phyloP scores from a whole-genome alignment of 352 stramenopile species.

The Globisporangium okanoganense region DNA sequence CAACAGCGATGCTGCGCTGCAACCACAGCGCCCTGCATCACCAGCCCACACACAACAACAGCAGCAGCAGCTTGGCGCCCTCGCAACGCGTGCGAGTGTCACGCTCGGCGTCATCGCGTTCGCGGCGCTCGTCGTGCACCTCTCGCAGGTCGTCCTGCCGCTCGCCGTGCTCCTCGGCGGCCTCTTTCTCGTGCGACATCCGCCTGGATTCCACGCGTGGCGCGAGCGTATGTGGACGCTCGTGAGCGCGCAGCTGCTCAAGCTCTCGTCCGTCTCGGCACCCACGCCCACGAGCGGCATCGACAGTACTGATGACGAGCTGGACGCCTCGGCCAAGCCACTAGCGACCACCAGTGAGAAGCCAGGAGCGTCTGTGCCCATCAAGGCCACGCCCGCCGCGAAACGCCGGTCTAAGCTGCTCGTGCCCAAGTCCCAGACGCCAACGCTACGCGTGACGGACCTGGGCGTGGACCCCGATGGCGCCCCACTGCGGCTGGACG shows the following conservation, averaged over 20 bases:
- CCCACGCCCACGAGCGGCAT: background rate
- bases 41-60: background rate
- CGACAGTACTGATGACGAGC: background rate
- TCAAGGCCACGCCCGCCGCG: background rate
- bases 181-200: background rate
- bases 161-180: background rate
- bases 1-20: background rate
- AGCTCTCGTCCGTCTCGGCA: background rate
- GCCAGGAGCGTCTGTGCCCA: too few relatives aligned
- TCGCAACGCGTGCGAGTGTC: background rate
- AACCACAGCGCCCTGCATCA: background rate
- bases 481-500: constrained; percentile 4
- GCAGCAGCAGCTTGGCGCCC: background rate
- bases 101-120: background rate
- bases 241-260: background rate
- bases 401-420: constrained; percentile 8
- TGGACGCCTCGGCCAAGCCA: background rate
- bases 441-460: constrained; percentile 14
- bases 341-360: background rate
- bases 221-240: background rate
- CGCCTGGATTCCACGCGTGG: background rate
- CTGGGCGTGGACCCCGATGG: constrained; percentile 14
- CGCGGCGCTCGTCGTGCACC: constrained; percentile 8
- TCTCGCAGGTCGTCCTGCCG: constrained; percentile 3
- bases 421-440: background rate